phyloP scores from a whole-genome alignment of 345 rosid species.

The Salix udensis region DNA sequence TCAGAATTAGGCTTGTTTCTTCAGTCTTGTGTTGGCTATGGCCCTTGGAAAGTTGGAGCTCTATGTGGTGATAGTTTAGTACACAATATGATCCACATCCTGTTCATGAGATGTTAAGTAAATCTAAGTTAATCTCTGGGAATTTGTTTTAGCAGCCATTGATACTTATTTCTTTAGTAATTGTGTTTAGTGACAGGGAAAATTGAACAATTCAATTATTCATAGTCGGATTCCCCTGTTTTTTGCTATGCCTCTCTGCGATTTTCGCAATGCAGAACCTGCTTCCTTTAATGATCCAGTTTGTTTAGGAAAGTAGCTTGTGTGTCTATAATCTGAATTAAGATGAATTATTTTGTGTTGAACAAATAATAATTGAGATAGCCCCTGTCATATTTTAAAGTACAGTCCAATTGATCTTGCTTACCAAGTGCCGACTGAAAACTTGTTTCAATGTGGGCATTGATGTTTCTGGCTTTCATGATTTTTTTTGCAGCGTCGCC shows the following conservation, averaged over 20 bases:
- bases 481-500: conserved; percentile 22
- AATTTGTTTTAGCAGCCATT: no score
- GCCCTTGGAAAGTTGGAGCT: not conserved
- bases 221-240: not conserved
- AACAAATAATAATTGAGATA: not conserved
- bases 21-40: not conserved
- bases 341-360: not conserved
- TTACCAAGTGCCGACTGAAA: not conserved
- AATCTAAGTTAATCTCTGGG: not conserved
- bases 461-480: not conserved
- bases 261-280: no score
- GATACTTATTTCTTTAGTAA: no score
- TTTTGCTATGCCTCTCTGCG: not conserved
- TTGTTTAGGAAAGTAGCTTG: no score
- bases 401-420: not conserved
- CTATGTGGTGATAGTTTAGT: not conserved
- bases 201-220: not conserved
- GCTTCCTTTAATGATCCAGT: no score
- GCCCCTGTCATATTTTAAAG: not conserved
- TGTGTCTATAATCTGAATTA: not conserved
- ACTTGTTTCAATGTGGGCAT: not conserved
- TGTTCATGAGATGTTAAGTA: not conserved
- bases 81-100: not conserved
- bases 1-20: not conserved
- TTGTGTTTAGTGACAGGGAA: not conserved